These are phyloP conservation scores for Gnomoniopsis sp. DNA, from an alignment of 2,329 filamentous ascomycete species.

Conservation along the genomic window DNA sequence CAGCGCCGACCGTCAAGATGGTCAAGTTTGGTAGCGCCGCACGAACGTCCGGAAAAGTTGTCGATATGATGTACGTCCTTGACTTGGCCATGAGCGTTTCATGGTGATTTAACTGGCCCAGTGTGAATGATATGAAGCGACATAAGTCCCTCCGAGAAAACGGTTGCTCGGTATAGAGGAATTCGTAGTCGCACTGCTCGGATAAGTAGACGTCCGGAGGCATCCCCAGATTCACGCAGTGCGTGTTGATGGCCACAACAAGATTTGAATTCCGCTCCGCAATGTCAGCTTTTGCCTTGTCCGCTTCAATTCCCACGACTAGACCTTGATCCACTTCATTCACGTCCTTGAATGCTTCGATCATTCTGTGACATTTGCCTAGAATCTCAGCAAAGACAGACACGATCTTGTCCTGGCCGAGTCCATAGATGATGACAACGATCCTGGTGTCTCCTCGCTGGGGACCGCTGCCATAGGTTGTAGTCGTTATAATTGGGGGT, in stretches of 20 bases:
- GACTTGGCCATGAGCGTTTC: constrained; percentile 73
- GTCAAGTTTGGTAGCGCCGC: constrained; percentile 81
- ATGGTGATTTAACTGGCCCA: constrained; percentile 77
- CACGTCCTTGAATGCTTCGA: constrained; percentile 52
- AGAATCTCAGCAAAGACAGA: constrained; percentile 74
- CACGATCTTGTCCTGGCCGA: constrained; percentile 70
- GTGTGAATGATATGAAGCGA: constrained; percentile 73
- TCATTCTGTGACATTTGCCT: constrained; percentile 66
- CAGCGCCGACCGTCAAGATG: constrained; percentile 81
- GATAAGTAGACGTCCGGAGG: constrained; percentile 65
- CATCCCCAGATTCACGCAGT: constrained; percentile 69
- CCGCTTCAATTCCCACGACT: constrained; percentile 64
- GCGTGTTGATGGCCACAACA: constrained; percentile 70
- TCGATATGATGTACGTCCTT: constrained; percentile 81
- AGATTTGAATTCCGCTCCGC: constrained; percentile 53
- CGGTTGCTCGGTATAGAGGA: constrained; percentile 71
- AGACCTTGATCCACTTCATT: constrained; percentile 53
- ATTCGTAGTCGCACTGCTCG: constrained; percentile 76
- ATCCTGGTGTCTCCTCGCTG: constrained; percentile 54
- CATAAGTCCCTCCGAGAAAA: constrained; percentile 74
- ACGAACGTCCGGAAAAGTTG: constrained; percentile 82
- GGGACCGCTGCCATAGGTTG: constrained; percentile 42
- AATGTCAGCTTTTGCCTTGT: constrained; percentile 55
- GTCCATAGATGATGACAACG: constrained; percentile 66
- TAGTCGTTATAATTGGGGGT: constrained; percentile 31